Evolutionary conservation across 108 stramenopile genomes (phyloP), one percentile per base, ranked within the genome.

Genomic region (Craspedostauros australis): DNA sequence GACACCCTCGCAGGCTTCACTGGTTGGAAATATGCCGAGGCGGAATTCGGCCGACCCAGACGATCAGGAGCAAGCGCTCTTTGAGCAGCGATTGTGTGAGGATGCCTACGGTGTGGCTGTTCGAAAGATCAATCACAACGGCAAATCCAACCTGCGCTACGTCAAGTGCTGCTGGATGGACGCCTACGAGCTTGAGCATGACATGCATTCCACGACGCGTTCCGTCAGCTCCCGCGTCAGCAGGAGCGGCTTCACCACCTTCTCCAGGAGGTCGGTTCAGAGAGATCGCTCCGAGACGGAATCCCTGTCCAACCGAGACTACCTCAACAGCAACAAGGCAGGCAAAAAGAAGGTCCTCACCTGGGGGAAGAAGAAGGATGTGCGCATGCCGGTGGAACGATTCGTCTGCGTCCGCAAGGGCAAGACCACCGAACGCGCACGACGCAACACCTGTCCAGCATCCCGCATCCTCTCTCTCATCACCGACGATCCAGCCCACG

Each of bases 301-400:
- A n/a, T n/a, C n/a, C n/a, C n/a, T n/a, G n/a, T n/a, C n/a, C n/a
- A n/a, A n/a, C n/a, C n/a, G n/a, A n/a, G n/a, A n/a, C n/a, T n/a
- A n/a, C n/a, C n/a, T n/a, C n/a, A n/a, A n/a, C n/a, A n/a, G n/a
- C n/a, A n/a, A n/a, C n/a, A n/a, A n/a, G n/a, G n/a, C 51, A 23
- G 60, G 60, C 5, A 62, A 23, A 30, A 56, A 38, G 51, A 54
- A 38, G 7, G 84, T 78, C 14, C 46, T 92, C 6, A 72, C 76
- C 1, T 88, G 90, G 86, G 90, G 90, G n/a, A 86, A 86, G 58
- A 88, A 92, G 64, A 86, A 79, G 62, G 70, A 80, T 6, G 74
- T 81, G n/a, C 66, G 54, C 25, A 33, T 92, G 6, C 68, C 82
- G 6, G 39, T 88, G 0, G 70, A 74, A 16, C 68, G 54, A 5